Conservation (phyloP, 257 asterid genomes). For the Schizonepeta tenuifolia region DNA sequence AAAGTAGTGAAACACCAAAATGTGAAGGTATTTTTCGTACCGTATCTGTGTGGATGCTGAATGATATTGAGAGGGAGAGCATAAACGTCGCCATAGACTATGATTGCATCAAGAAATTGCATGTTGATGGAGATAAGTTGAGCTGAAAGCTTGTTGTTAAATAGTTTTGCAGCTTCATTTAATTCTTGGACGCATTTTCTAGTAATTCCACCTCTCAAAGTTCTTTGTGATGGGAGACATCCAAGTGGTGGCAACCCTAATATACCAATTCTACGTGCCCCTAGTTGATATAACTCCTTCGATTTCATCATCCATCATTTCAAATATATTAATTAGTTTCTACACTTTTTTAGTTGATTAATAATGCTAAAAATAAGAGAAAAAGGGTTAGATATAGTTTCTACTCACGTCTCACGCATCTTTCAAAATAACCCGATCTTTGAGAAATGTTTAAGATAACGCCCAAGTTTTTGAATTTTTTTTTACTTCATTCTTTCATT, state of each 20-base stretch:
- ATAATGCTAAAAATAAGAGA: too few relatives aligned
- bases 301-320: background rate
- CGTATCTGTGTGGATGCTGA: too few relatives aligned
- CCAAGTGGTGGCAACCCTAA: background rate
- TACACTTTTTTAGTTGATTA: too few relatives aligned
- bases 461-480: too few relatives aligned
- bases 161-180: background rate
- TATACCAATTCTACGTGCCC: background rate
- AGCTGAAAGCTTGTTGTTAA: background rate
- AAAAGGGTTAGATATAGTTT: too few relatives aligned
- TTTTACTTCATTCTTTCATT: too few relatives aligned
- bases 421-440: too few relatives aligned
- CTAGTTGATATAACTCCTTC: background rate
- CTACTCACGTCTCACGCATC: too few relatives aligned
- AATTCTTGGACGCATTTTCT: background rate
- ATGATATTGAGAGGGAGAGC: too few relatives aligned
- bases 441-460: too few relatives aligned
- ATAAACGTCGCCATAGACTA: background rate
- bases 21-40: background rate
- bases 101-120: background rate
- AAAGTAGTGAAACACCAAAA: too few relatives aligned
- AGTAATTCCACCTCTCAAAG: background rate
- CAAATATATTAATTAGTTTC: background rate
- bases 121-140: background rate
- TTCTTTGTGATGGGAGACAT: background rate